phyloP scores from a whole-genome alignment of 116 monocot genomes.

The Trichopus zeylanicus region DNA sequence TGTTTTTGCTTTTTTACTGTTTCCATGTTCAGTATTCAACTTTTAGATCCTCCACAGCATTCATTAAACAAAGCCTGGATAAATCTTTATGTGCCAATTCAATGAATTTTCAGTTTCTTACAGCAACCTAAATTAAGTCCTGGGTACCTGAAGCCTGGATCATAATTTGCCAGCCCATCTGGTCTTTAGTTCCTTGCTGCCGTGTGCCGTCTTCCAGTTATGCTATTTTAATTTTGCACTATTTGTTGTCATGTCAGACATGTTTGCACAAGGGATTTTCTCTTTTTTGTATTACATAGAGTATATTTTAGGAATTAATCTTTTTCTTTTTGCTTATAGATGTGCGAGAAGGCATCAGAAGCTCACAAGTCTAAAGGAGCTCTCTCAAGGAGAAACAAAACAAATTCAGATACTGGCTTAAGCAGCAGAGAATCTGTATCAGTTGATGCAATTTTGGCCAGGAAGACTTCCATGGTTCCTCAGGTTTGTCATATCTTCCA shows the following conservation, averaged over 20 bases:
- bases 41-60: too few relatives aligned
- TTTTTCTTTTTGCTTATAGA: constrained; percentile 26
- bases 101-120: not conserved
- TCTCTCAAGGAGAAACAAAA: constrained; percentile 60
- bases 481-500: constrained; percentile 41
- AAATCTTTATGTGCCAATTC: not conserved
- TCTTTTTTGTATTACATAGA: not conserved
- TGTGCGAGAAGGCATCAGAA: constrained; percentile 92
- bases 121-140: not conserved
- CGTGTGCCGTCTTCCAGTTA: not conserved
- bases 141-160: not conserved
- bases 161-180: not conserved
- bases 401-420: constrained; percentile 51
- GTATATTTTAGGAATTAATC: not conserved
- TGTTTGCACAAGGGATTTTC: not conserved
- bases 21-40: not conserved
- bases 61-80: too few relatives aligned
- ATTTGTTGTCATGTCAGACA: not conserved
- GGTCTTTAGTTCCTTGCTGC: not conserved
- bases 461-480: constrained; percentile 28
- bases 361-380: constrained; percentile 78
- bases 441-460: constrained; percentile 78
- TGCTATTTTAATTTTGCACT: too few relatives aligned
- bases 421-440: constrained; percentile 66
- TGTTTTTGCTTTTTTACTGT: not conserved